These are phyloP conservation scores for Nigrograna mackinnonii DNA, from an alignment of 2,329 filamentous ascomycete genomes.

Conservation along the genomic window DNA sequence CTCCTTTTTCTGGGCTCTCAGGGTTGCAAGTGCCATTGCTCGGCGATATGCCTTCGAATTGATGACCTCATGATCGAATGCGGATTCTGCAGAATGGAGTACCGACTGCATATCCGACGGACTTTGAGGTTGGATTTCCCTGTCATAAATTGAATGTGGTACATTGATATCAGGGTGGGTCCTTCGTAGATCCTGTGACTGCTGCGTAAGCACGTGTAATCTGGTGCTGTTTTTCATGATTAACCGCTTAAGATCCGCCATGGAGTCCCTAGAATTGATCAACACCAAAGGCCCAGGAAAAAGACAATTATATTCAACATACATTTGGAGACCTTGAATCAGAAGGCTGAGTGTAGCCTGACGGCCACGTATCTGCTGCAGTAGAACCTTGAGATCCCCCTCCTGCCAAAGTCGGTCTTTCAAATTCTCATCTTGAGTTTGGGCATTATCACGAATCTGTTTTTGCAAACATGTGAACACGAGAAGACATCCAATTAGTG, in stretches of 20 bases:
- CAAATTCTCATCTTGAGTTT: background rate
- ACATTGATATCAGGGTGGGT: conserved; percentile 13
- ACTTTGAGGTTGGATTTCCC: background rate
- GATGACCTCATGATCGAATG: conserved; percentile 18
- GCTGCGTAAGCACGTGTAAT: no score
- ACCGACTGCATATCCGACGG: background rate
- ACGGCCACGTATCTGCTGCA: conserved; percentile 5
- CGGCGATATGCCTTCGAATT: conserved; percentile 17
- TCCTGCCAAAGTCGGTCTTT: conserved; percentile 6
- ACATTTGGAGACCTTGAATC: conserved; percentile 5
- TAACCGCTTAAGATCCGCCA: no score
- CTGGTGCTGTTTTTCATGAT: no score
- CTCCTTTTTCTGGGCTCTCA: background rate
- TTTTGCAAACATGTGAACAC: conserved; percentile 18
- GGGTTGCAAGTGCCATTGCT: conserved; percentile 3
- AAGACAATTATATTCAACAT: no score
- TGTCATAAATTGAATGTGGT: conserved; percentile 12
- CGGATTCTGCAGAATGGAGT: conserved; percentile 11
- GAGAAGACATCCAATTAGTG: conserved; percentile 20
- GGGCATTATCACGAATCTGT: conserved; percentile 7
- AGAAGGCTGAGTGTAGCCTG: conserved; percentile 4
- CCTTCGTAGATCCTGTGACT: conserved; percentile 5
- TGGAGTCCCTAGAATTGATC: no score
- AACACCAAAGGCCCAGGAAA: no score
- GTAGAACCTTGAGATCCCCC: conserved; percentile 3